Evolutionary conservation across 2,329 filamentous ascomycete genomes (phyloP).

Genomic region (Magnaporthiopsis poae): DNA sequence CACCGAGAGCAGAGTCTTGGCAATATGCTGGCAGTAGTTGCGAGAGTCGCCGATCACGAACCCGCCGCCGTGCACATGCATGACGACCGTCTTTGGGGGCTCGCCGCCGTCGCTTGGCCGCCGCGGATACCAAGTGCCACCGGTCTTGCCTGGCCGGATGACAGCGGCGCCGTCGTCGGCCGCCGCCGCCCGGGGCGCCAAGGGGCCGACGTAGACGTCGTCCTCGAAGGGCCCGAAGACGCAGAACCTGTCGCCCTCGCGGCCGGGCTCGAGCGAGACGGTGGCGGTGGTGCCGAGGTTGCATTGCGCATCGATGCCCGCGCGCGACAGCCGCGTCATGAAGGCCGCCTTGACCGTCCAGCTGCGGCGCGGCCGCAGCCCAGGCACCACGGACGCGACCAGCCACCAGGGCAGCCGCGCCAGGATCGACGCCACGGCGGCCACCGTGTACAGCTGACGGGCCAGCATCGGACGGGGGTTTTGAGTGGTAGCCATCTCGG

Average conservation of each 20-base stretch:
- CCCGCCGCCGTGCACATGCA: slow-evolving; percentile 41
- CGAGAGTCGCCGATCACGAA: slow-evolving; percentile 35
- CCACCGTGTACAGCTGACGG: background rate
- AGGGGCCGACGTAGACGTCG: slow-evolving; percentile 12
- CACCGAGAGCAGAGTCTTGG: slow-evolving; percentile 13
- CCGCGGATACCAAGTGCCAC: slow-evolving; percentile 18
- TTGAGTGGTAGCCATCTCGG: background rate
- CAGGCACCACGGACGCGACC: slow-evolving; percentile 10
- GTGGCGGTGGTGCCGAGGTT: slow-evolving; percentile 10
- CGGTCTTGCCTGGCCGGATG: slow-evolving; percentile 7
- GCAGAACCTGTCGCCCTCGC: slow-evolving; percentile 8
- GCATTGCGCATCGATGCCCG: slow-evolving; percentile 1
- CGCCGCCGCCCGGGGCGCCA: slow-evolving; percentile 9
- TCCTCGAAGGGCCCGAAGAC: background rate
- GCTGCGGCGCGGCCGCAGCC: slow-evolving; percentile 10
- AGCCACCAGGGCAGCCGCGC: slow-evolving; percentile 11
- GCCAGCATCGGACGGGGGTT: background rate
- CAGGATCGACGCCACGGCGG: slow-evolving; percentile 3
- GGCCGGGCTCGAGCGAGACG: slow-evolving; percentile 8
- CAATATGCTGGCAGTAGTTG: slow-evolving; percentile 18
- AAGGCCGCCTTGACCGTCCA: slow-evolving; percentile 12
- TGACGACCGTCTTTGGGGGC: slow-evolving; percentile 21
- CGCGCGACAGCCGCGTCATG: slow-evolving; percentile 5
- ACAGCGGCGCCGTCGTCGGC: no score
- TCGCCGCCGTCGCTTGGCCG: background rate